These are phyloP conservation scores for Verbena officinalis DNA, from an alignment of 257 asterid genomes.

Conservation along the genomic window DNA sequence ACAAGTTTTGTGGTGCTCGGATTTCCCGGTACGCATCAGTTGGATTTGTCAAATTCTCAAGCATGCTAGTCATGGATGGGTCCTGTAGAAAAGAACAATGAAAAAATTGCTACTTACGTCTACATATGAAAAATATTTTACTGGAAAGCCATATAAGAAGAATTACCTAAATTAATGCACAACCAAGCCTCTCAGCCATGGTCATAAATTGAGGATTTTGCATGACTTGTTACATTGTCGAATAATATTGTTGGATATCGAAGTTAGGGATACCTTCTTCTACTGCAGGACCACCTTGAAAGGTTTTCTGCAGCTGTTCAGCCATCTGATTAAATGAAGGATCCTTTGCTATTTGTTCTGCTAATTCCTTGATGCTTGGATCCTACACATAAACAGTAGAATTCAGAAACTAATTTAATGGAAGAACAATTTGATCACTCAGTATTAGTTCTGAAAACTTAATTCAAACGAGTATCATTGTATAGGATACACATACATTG, in stretches of 20 bases:
- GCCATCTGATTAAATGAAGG: slow-evolving; percentile 91
- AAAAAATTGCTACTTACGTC: slow-evolving; percentile 1
- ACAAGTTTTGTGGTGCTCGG: too few species aligned
- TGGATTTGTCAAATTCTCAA: slow-evolving; percentile 80
- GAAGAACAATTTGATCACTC: not conserved
- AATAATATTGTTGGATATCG: slow-evolving; percentile 71
- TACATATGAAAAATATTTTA: not conserved
- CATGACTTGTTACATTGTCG: slow-evolving; percentile 95
- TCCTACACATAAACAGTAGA: slow-evolving; percentile 46
- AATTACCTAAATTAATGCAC: slow-evolving; percentile 79
- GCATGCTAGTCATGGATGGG: slow-evolving; percentile 90
- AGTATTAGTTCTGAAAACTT: not conserved
- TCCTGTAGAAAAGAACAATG: slow-evolving; percentile 48
- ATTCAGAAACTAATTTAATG: slow-evolving; percentile 25
- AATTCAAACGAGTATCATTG: too few species aligned
- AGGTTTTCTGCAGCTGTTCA: slow-evolving; percentile 86
- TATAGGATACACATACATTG: too few species aligned
- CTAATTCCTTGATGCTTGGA: slow-evolving; percentile 89
- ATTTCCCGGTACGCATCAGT: too few species aligned
- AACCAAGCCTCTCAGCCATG: slow-evolving; percentile 95
- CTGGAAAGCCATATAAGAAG: slow-evolving; percentile 9
- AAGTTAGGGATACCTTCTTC: slow-evolving; percentile 74
- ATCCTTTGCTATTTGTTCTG: slow-evolving; percentile 85
- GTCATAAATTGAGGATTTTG: slow-evolving; percentile 91
- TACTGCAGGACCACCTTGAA: slow-evolving; percentile 61